phyloP scores from a whole-genome alignment of 768 basidiomycete genomes.

The Leccinum imitatum region DNA sequence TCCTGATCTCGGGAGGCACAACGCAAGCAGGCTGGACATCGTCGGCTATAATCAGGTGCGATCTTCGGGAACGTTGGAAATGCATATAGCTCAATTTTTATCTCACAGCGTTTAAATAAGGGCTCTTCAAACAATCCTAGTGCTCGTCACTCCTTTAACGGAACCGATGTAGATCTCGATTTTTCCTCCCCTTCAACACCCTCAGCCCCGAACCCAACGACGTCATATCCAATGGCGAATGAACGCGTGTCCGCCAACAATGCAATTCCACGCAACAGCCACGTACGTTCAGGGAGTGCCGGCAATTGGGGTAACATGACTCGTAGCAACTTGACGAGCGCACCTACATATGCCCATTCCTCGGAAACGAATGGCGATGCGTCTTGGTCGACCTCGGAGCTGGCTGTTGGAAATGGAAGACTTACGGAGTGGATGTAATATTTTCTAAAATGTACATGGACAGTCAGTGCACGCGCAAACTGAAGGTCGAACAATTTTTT shows the following conservation, averaged over 20 bases:
- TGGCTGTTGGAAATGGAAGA: constrained; percentile 49
- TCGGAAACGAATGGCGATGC: constrained; percentile 53
- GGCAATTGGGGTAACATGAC: constrained; percentile 74
- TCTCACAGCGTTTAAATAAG: constrained; percentile 45
- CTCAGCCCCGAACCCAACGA: constrained; percentile 43
- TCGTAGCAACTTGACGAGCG: constrained; percentile 50
- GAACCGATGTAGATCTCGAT: constrained; percentile 62
- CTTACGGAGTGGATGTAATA: constrained; percentile 47
- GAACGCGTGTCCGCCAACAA: constrained; percentile 38
- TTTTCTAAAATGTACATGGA: constrained; percentile 4
- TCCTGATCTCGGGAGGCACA: constrained; percentile 80
- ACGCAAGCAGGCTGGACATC: constrained; percentile 67
- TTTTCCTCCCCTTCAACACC: constrained; percentile 57
- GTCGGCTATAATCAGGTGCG: constrained; percentile 70
- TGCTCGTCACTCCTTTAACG: constrained; percentile 74
- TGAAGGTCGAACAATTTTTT: constrained; percentile 44
- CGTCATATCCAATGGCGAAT: constrained; percentile 40
- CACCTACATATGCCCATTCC: constrained; percentile 53
- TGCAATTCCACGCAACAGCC: constrained; percentile 49
- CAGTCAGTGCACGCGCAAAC: constrained; percentile 11
- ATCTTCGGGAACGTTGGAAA: constrained; percentile 8
- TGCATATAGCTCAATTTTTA: constrained; percentile 20
- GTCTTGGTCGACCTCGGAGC: constrained; percentile 59
- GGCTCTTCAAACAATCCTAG: constrained; percentile 47
- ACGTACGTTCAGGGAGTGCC: constrained; percentile 76